Base-by-base conservation (phyloP, 2,329 filamentous ascomycete species). In the Achaetomium macrosporum region DNA sequence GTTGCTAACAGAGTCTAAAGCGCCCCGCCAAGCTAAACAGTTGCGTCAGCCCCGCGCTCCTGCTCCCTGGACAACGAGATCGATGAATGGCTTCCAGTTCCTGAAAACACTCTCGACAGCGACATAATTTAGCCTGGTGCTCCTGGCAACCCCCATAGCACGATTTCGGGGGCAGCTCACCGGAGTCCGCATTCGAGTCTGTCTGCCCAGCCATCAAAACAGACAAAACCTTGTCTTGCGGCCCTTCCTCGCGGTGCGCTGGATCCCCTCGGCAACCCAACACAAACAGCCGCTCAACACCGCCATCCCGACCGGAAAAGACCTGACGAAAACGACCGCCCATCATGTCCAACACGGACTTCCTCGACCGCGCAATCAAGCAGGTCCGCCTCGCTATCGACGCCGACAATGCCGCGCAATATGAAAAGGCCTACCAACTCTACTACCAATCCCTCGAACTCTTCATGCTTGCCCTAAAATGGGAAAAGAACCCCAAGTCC, bases 381-480 rank as follows among this genome's bases (percentile, higher is more conserved):
- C 86, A 88, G 71, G 92, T 99, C 66, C 95, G 96, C 73, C 95
- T 95, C 73, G 93, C 93, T 62, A 97, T 99, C 75, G 91, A 96
- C 69, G 85, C 88, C 64, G 93, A 99, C 76, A 95, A 92, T 61
- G 87, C 88, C 42, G 91, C 90, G 68, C 90, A 97, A 69, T 99
- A 99, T 73, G 90, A 96, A 65, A 92, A 95, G 71, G 93, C 93
- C 52, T 97, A 97, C 71, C 88, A 96, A 68, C 80, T 87, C 58
- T 99, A 99, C 81, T 96, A 96, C 76, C 85, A 90, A 62, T 86
- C 92, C 47, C 87, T 99, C 63, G 92, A 99, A 73, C 83, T 97
- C 54, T 99, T 97, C 78, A 96, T 99, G 88, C 87, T 97, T 57
- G 93, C 93, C 33, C 80, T 99, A 56, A 99, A 99, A 78, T 99